Percentiles rank a stretch among this genome's conserved stretches.
Evolutionary conservation across 495 filamentous ascomycete genomes (phyloP).

Genomic region (Letharia lupina): DNA sequence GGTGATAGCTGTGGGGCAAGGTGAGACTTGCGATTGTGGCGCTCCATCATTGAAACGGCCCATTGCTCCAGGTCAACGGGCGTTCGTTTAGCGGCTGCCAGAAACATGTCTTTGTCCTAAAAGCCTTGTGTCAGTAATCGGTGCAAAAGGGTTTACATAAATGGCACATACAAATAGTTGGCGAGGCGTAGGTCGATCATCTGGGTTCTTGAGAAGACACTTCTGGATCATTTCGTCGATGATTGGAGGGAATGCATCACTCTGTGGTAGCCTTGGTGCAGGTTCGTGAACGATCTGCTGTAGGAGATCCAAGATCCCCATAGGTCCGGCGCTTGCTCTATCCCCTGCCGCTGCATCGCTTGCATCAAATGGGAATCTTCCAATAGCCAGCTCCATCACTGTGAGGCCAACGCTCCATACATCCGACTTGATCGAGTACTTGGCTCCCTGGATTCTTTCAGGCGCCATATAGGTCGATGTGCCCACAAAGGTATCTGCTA

Average conservation of each 20-base stretch:
- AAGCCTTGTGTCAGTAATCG: constrained; percentile 22
- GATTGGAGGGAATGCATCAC: constrained; percentile 90
- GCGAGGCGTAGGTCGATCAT: constrained; percentile 80
- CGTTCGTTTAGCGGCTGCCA: constrained; percentile 90
- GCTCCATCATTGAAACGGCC: constrained; percentile 85
- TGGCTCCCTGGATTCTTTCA: constrained; percentile 90
- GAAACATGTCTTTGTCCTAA: constrained; percentile 81
- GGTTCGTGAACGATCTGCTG: constrained; percentile 98
- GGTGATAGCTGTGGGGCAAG: constrained; percentile 59
- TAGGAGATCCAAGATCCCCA: constrained; percentile 90
- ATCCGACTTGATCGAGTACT: constrained; percentile 96
- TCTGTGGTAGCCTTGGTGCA: constrained; percentile 86
- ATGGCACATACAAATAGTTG: constrained; percentile 53
- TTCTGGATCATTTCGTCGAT: constrained; percentile 95
- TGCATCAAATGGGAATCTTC: constrained; percentile 86
- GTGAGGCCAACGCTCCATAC: constrained; percentile 97
- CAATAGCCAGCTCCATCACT: constrained; percentile 94
- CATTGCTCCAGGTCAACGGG: constrained; percentile 84
- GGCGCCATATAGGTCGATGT: constrained; percentile 99
- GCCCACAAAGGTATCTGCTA: constrained; percentile 95
- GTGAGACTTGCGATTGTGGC: constrained; percentile 86
- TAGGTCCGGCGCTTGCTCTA: constrained; percentile 62
- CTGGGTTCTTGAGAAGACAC: constrained; percentile 81
- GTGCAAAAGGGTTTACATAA: neutral
- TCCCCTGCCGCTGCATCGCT: constrained; percentile 65